phyloP scores from a whole-genome alignment of 2,329 filamentous ascomycete genomes.

The Botrytis hyacinthi region DNA sequence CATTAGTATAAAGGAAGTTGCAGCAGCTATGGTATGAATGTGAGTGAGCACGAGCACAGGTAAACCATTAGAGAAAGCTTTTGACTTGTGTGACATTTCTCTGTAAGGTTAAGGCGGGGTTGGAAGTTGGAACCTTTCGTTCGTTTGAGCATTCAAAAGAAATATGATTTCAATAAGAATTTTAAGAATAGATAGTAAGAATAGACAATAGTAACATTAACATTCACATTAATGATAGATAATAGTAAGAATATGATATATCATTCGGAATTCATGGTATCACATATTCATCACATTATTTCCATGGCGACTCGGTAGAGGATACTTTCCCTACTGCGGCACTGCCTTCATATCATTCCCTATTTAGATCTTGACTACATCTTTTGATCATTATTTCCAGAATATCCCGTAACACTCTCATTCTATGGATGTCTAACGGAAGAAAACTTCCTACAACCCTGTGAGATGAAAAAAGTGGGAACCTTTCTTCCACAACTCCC shows the following conservation, averaged over 20 bases:
- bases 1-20: background rate
- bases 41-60: background rate
- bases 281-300: background rate
- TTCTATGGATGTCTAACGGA: background rate
- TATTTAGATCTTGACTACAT: background rate
- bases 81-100: background rate
- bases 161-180: background rate
- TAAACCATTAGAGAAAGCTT: background rate
- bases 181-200: background rate
- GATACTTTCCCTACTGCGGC: background rate
- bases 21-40: background rate
- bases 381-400: background rate
- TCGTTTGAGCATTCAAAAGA: background rate
- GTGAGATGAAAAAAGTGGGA: constrained; percentile 6
- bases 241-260: background rate
- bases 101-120: background rate
- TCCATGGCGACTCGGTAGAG: background rate
- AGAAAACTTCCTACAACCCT: background rate
- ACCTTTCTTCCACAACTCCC: background rate
- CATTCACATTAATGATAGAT: background rate
- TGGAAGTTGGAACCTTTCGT: background rate
- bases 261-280: background rate
- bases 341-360: background rate
- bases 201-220: background rate
- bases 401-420: background rate